These are phyloP conservation scores for Eimeria sp. DNA, from an alignment of 169 alveolate genomes.

Conservation along the genomic window DNA sequence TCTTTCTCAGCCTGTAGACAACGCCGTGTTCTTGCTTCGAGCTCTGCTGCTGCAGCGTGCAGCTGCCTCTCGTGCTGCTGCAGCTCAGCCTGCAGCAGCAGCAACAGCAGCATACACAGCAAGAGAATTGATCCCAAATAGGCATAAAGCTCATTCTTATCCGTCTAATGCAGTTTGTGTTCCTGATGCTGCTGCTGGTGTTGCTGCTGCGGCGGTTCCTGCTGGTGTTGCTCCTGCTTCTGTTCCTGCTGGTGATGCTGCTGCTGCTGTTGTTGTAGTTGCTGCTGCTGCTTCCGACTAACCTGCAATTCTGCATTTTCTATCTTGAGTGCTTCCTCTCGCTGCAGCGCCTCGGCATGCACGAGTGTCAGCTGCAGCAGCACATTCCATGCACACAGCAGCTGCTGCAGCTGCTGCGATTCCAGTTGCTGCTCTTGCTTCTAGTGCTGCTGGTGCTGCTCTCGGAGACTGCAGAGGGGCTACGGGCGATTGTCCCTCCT, in stretches of 20 bases:
- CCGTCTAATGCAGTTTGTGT: background rate
- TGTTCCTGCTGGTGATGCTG: background rate
- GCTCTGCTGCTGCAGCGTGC: slow-evolving; percentile 4
- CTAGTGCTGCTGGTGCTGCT: background rate
- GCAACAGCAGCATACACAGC: background rate
- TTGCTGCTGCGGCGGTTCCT: background rate
- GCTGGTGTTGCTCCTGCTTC: background rate
- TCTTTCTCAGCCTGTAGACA: slow-evolving; percentile 8
- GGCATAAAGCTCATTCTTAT: background rate
- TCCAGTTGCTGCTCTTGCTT: background rate
- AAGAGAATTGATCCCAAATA: background rate
- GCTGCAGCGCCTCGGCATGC: slow-evolving; percentile 40
- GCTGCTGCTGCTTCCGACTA: slow-evolving; percentile 2
- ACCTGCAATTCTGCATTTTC: slow-evolving; percentile 46
- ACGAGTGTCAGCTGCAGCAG: slow-evolving; percentile 50
- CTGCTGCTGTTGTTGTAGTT: background rate
- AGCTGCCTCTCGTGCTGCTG: slow-evolving; percentile 52
- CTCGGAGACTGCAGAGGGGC: background rate
- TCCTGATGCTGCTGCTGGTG: background rate
- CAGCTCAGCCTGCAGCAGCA: slow-evolving; percentile 60
- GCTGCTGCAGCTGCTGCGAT: slow-evolving; percentile 31
- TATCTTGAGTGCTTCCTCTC: slow-evolving; percentile 10
- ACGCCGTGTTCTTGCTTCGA: slow-evolving; percentile 39
- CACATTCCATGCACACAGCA: background rate
- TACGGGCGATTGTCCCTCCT: background rate